phyloP scores from a whole-genome alignment of 495 filamentous ascomycete species.

The Aspergillus carlsbadensis region DNA sequence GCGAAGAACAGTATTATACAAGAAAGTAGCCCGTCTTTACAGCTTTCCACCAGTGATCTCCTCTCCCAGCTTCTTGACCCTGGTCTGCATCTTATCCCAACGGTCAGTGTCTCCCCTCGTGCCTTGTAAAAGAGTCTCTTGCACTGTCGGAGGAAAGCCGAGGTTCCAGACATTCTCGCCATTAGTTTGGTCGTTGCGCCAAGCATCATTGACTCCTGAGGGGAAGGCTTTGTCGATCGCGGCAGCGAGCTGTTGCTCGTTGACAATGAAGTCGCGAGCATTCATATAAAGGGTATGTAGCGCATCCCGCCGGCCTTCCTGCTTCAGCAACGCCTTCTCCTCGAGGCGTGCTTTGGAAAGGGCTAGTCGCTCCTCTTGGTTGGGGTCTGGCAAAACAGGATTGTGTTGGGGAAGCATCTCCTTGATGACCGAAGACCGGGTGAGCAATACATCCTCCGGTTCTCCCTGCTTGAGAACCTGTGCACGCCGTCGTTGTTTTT shows the following conservation, averaged over 20 bases:
- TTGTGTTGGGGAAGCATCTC: conserved; percentile 40
- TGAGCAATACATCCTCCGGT: conserved; percentile 62
- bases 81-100: conserved; percentile 51
- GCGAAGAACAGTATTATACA: conserved; percentile 25
- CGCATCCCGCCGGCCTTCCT: conserved; percentile 40
- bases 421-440: conserved; percentile 48
- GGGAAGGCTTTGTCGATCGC: conserved; percentile 62
- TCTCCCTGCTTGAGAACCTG: conserved; percentile 48
- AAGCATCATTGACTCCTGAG: conserved; percentile 48
- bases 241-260: conserved; percentile 56
- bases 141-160: conserved; percentile 52
- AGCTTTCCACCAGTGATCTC: conserved; percentile 69
- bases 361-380: conserved; percentile 45
- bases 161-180: conserved; percentile 60
- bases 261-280: conserved; percentile 64
- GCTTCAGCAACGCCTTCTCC: conserved; percentile 36
- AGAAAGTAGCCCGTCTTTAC: conserved; percentile 24
- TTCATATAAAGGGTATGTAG: conserved; percentile 66
- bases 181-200: conserved; percentile 39
- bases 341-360: conserved; percentile 41
- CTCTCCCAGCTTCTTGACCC: conserved; percentile 65
- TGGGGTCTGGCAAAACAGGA: conserved; percentile 44
- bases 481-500: conserved; percentile 43
- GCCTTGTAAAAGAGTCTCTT: conserved; percentile 32
- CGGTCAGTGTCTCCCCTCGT: conserved; percentile 33